These are phyloP conservation scores for Colletotrichum echinochloae DNA, from an alignment of 2,329 filamentous ascomycete genomes.

Conservation along the genomic window DNA sequence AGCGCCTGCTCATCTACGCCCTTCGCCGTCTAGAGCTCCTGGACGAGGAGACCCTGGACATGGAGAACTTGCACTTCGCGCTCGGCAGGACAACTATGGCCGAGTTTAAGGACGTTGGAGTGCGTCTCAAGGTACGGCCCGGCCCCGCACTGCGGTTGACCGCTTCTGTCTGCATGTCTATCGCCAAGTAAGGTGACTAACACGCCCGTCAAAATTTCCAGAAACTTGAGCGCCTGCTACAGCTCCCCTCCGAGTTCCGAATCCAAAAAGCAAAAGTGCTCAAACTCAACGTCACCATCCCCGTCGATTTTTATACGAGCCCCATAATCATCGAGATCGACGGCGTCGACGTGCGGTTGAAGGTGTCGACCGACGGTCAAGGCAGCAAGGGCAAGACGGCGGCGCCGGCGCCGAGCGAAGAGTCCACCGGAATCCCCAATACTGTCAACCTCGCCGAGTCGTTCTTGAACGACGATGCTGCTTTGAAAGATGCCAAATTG, in stretches of 20 bases:
- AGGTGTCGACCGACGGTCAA: conserved; percentile 57
- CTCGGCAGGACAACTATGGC: conserved; percentile 85
- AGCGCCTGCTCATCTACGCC: conserved; percentile 88
- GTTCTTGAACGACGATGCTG: conserved; percentile 64
- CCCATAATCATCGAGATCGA: conserved; percentile 86
- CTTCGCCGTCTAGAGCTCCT: conserved; percentile 86
- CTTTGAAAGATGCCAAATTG: conserved; percentile 69
- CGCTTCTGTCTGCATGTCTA: neutral
- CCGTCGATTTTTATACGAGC: conserved; percentile 88
- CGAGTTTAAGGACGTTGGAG: conserved; percentile 87
- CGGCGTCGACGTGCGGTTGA: conserved; percentile 79
- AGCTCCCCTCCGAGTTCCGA: conserved; percentile 78
- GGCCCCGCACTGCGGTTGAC: too few species aligned
- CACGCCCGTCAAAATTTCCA: conserved; percentile 51
- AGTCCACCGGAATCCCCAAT: conserved; percentile 67
- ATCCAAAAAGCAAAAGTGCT: conserved; percentile 81
- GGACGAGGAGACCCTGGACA: conserved; percentile 86
- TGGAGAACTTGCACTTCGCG: conserved; percentile 86
- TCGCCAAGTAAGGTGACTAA: neutral
- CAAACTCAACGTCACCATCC: conserved; percentile 83
- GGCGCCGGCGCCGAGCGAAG: conserved; percentile 43
- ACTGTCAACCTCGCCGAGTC: conserved; percentile 81
- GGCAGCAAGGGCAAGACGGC: conserved; percentile 44
- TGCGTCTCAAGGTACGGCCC: conserved; percentile 78
- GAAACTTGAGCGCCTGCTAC: conserved; percentile 82